Evolutionary conservation across 2,329 filamentous ascomycete genomes (phyloP).

Genomic region (Hypoxylon sp.): DNA sequence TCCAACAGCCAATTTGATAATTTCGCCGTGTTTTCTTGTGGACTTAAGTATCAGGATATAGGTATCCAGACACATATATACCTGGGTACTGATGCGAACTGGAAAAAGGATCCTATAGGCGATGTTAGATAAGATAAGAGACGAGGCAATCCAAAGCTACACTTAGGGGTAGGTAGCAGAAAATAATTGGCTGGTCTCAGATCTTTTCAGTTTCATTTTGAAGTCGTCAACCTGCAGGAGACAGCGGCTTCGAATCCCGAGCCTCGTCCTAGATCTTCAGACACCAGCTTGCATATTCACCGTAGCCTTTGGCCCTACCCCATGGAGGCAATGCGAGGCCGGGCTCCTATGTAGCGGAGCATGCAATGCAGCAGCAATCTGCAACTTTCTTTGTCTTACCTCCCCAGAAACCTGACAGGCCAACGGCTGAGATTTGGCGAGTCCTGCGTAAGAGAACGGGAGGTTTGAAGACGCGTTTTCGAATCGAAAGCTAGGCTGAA

Average conservation of each 20-base stretch:
- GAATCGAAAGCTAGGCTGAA: conserved; percentile 43
- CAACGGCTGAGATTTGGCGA: conserved; percentile 34
- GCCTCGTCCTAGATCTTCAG: conserved; percentile 42
- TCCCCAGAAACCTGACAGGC: conserved; percentile 36
- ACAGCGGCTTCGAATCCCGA: conserved; percentile 62
- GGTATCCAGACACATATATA: conserved; percentile 18
- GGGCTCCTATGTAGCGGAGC: conserved; percentile 66
- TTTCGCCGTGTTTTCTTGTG: conserved; percentile 8
- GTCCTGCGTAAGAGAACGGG: conserved; percentile 23
- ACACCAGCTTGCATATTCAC: conserved; percentile 58
- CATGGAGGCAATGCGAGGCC: conserved; percentile 59
- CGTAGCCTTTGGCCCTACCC: conserved; percentile 71
- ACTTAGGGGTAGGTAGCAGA: conserved; percentile 10
- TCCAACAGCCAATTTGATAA: not conserved
- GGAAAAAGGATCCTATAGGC: conserved; percentile 32
- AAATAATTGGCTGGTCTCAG: conserved; percentile 66
- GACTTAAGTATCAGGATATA: conserved; percentile 13
- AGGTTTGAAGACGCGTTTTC: conserved; percentile 43
- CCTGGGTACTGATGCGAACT: not conserved
- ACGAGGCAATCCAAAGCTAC: not conserved
- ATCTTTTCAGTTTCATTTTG: conserved; percentile 79
- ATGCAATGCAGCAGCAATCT: conserved; percentile 48
- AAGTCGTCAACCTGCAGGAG: conserved; percentile 64
- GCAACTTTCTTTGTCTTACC: conserved; percentile 48
- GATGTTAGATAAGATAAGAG: conserved; percentile 32